Base-by-base conservation (phyloP, 176 grass and related monocot genomes). In the Lolium multiflorum region DNA sequence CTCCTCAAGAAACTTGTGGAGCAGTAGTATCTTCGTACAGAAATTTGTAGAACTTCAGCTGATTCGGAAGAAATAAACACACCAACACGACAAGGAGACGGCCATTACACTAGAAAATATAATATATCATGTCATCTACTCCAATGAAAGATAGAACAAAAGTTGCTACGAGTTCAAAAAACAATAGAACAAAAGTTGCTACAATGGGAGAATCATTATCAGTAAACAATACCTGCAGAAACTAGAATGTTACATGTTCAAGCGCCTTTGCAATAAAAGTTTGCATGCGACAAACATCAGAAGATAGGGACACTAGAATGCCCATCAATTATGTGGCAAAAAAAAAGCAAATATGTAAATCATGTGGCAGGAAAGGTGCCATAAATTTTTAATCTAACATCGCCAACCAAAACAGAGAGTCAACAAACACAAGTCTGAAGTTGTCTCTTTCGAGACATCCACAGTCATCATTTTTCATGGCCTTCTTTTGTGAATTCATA, bases 321-420 rank as follows among this genome's bases (percentile, higher is more conserved):
- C 35, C 76, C 68, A 46, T 44, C 9, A 73, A 87, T 87, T 90
- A 87, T 90, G 83, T 77, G 17, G 1, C 54, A 6, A 18, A 21
- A 74, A 74, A 50, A 79, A 4, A 39, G 7, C 15, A 69, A 69
- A 25, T 2, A 20, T 37, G 10, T 39, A 51, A 9, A 43, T 22
- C 62, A 78, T 77, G 71, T 18, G 6, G 31, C 15, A 0, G 39
- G 39, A 71, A 46, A 46, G 0, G 10, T 47, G 72, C 24, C 22
- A 85, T 68, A 57, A 54, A 63, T 31, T 24, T 71, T n/a, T 60
- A 57, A 81, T 54, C 74, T 59, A 58, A 59, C 66, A 31, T 20
- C 46, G 50, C 2, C 52, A 62, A n/a, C 20, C 11, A 79, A 71
- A 74, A 44, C 3, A 11, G 18, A 20, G 37, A 66, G 76, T 4